Percentiles rank a stretch among this genome's conserved stretches.
phyloP scores from a whole-genome alignment of 331 rosid genomes.

The Pyrus hybrid region DNA sequence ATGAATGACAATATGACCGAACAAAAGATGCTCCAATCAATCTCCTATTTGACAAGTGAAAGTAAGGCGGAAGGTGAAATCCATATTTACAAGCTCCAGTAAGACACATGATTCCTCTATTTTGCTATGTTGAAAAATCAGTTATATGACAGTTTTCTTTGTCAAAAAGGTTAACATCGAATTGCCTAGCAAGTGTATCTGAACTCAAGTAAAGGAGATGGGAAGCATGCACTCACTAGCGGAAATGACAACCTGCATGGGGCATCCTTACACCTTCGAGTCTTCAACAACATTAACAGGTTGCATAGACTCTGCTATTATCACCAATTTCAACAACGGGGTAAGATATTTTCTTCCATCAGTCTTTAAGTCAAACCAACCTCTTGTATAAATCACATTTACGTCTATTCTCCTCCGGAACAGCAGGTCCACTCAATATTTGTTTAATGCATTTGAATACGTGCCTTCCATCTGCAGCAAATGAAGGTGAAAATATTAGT shows the following conservation, averaged over 20 bases:
- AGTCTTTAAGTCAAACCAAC: neutral
- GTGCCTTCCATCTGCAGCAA: conserved; percentile 35
- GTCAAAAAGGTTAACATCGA: neutral
- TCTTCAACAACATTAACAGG: no score
- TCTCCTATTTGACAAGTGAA: neutral
- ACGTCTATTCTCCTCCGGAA: neutral
- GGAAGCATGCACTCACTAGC: neutral
- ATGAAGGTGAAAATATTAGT: conserved; percentile 14
- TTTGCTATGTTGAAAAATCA: neutral
- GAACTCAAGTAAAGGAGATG: neutral
- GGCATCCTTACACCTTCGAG: neutral
- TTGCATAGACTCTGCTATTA: neutral
- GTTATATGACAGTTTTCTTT: neutral
- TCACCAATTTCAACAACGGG: neutral
- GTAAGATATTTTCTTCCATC: neutral
- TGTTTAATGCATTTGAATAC: neutral
- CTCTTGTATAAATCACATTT: neutral
- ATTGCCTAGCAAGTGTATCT: neutral
- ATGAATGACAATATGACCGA: no score
- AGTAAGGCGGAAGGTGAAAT: neutral
- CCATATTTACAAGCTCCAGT: neutral
- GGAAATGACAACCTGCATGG: neutral
- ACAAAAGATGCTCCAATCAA: neutral
- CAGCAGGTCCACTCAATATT: neutral
- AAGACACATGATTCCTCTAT: neutral